Evolutionary conservation across 1,284 basidiomycete genomes (phyloP), one percentile per base, ranked within the genome.

Genomic region (Bondarzewia mesenterica): DNA sequence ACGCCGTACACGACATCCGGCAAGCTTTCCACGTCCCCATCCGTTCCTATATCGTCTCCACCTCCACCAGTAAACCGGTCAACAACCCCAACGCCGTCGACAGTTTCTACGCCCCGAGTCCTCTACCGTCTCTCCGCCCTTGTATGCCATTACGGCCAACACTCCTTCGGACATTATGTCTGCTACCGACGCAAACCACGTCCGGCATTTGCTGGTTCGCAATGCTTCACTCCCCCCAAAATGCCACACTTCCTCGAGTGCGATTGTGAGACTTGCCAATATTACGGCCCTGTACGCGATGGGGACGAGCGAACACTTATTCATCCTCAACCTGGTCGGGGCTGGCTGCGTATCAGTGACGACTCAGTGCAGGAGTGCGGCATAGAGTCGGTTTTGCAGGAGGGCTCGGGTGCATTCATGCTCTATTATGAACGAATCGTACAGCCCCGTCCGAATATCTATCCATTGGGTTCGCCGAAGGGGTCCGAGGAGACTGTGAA

Each of bases 101-200:
- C 67, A 27, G 77, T 73, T 53, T 58, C 73, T 5, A 61, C 69
- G 14, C 70, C 73, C 25, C 71, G 81, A 41, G 81, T 78, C 10
- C 69, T 93, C 29, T 96, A 95, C 63, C 78, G 89, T 32, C 77
- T 96, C 23, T 67, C 82, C 2, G 81, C 88, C 8, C 80, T 89
- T 23, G 90, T 96, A 7, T 89, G 91, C 57, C 93, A 96, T 66
- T 93, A 85, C 61, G 93, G 93, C 16, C 80, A 82, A 50, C 91
- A 94, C 60, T 85, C 82, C 5, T 93, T 87, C 59, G 93, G 93
- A 1, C 93, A 96, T 63, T 96, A 93, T 61, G 78, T 95, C 52
- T 90, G 88, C 54, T 93, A 82, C 63, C 74, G 93, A n/a, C 73
- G 93, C 35, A 86, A 85, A 63, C 91, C 91, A 0, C 72, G 72